These are phyloP conservation scores for Pseudogymnoascus sp. DNA, from an alignment of 2,329 filamentous ascomycete genomes.

Conservation along the genomic window DNA sequence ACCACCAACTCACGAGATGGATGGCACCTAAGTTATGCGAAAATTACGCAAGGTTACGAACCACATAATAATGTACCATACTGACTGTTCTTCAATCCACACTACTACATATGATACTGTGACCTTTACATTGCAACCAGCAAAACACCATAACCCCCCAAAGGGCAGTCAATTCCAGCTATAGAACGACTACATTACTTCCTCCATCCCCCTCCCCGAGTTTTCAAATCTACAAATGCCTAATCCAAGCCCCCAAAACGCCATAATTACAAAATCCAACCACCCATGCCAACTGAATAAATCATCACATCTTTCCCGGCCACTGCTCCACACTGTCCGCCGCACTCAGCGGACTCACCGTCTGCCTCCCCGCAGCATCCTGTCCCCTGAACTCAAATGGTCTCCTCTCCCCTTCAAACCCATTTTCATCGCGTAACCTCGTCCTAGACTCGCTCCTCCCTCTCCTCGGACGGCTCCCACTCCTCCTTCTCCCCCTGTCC, in stretches of 20 bases:
- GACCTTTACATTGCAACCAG: background rate
- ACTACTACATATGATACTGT: background rate
- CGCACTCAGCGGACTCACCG: background rate
- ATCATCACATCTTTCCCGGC: background rate
- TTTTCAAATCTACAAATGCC: background rate
- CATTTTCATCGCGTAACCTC: background rate
- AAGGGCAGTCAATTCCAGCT: slow-evolving; percentile 2
- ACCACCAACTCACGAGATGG: background rate
- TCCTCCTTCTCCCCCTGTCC: slow-evolving; percentile 16
- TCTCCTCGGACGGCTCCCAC: slow-evolving; percentile 14
- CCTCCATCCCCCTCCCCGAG: background rate
- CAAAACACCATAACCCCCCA: background rate
- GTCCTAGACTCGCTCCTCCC: slow-evolving; percentile 23
- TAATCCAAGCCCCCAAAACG: background rate
- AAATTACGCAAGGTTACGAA: background rate
- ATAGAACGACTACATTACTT: background rate
- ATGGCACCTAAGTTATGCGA: background rate
- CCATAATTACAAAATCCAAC: background rate
- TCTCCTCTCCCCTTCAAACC: slow-evolving; percentile 16
- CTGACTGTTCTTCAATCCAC: too few species aligned
- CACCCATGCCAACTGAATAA: background rate
- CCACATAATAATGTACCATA: background rate
- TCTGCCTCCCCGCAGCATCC: background rate
- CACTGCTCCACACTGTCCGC: background rate
- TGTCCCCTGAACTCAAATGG: slow-evolving; percentile 18